Percentiles rank a stretch among this genome's conserved stretches.
Conservation (phyloP, 2,329 filamentous ascomycete species). For the Sporothrix inflata region DNA sequence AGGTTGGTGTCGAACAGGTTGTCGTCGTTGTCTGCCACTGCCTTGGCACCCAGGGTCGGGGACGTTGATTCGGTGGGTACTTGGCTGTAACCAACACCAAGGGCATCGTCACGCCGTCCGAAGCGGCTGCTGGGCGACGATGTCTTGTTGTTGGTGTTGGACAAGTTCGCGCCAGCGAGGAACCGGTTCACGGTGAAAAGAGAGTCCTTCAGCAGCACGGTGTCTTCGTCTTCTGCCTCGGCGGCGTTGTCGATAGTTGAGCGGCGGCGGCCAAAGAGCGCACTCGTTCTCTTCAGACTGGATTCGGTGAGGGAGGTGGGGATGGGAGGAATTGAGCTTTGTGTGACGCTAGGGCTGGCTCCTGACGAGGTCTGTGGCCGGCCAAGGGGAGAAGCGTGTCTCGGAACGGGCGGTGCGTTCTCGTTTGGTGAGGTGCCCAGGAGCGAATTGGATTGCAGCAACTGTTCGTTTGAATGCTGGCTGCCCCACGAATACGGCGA, state of each 20-base stretch:
- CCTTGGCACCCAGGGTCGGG: conserved; percentile 40
- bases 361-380: conserved; percentile 38
- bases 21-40: conserved; percentile 57
- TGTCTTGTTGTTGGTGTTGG: background rate
- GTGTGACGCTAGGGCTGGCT: background rate
- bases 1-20: conserved; percentile 58
- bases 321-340: conserved; percentile 16
- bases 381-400: conserved; percentile 43
- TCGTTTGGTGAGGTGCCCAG: conserved; percentile 44
- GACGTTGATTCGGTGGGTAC: conserved; percentile 42
- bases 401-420: conserved; percentile 45
- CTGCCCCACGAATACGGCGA: conserved; percentile 56
- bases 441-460: conserved; percentile 47
- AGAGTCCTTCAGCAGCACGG: conserved; percentile 56
- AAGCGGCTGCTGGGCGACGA: conserved; percentile 38
- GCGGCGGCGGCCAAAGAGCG: conserved; percentile 38
- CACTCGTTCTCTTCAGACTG: conserved; percentile 38
- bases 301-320: conserved; percentile 43
- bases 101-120: conserved; percentile 47
- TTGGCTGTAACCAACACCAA: conserved; percentile 36
- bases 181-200: conserved; percentile 53
- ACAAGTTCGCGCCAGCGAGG: conserved; percentile 39
- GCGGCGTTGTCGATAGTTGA: conserved; percentile 36
- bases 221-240: conserved; percentile 56
- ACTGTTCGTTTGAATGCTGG: conserved; percentile 54